Evolutionary conservation across 2,329 filamentous ascomycete genomes (phyloP).

Genomic region (Phialophora expanda): DNA sequence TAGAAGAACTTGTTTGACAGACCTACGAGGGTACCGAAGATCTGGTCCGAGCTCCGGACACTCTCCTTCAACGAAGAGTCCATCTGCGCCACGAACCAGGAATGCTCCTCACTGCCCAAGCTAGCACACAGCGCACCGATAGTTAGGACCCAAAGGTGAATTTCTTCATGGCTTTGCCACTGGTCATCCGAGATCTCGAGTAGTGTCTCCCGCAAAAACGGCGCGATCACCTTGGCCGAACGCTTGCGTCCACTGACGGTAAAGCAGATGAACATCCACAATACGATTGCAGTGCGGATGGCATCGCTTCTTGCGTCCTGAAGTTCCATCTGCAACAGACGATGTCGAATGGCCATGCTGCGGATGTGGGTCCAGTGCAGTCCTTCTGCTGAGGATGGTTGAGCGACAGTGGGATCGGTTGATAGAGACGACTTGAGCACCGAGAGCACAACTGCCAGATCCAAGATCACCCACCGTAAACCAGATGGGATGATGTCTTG

Average conservation of each 20-base stretch:
- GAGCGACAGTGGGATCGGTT: background rate
- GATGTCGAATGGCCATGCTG: conserved; percentile 28
- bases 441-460: conserved; percentile 22
- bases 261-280: conserved; percentile 30
- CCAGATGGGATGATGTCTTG: conserved; percentile 21
- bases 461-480: conserved; percentile 28
- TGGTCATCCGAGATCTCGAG: conserved; percentile 12
- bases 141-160: conserved; percentile 20
- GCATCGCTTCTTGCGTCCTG: conserved; percentile 22
- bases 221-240: conserved; percentile 25
- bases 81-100: conserved; percentile 19
- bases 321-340: conserved; percentile 25
- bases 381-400: conserved; percentile 8
- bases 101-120: conserved; percentile 8
- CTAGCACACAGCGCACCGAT: conserved; percentile 21
- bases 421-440: conserved; percentile 19
- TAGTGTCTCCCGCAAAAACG: conserved; percentile 13
- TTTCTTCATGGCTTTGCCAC: conserved; percentile 25
- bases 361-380: conserved; percentile 32
- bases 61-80: background rate
- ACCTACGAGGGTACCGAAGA: conserved; percentile 1
- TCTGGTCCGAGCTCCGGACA: conserved; percentile 6
- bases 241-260: conserved; percentile 25
- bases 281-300: conserved; percentile 19
- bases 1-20: conserved; percentile 25